Conservation (phyloP, 2,329 filamentous ascomycete genomes). For the Simplicillium sp. region DNA sequence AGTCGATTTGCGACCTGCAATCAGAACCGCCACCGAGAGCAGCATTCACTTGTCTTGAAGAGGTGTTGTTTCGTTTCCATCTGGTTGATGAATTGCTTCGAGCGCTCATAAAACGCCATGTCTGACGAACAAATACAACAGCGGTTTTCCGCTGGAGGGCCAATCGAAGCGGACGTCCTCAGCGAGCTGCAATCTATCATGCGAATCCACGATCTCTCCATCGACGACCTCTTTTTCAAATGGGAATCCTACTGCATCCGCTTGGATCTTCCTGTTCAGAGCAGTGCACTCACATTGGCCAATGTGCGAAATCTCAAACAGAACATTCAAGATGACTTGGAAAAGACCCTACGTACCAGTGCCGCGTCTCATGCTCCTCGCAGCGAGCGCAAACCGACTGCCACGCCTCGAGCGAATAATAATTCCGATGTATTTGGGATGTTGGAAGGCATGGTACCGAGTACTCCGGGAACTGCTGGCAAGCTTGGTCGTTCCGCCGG, state of each 20-base stretch:
- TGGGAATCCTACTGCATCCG: constrained; percentile 98
- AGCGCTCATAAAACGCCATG: constrained; percentile 17
- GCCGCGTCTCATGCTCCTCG: constrained; percentile 28
- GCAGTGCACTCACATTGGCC: constrained; percentile 49
- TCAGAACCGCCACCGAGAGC: too few species aligned
- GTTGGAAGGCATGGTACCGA: constrained; percentile 62
- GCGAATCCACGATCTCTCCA: constrained; percentile 68
- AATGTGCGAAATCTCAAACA: constrained; percentile 74
- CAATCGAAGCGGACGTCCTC: constrained; percentile 68
- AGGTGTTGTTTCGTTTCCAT: too few species aligned
- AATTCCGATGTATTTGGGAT: constrained; percentile 71
- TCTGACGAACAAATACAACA: constrained; percentile 23
- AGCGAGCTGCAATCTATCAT: constrained; percentile 79
- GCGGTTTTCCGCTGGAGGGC: constrained; percentile 25
- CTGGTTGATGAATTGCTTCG: too few species aligned
- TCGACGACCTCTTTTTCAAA: constrained; percentile 92
- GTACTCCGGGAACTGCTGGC: constrained; percentile 39
- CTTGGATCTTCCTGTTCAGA: constrained; percentile 74
- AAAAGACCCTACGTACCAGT: constrained; percentile 60
- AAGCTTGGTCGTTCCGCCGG: constrained; percentile 29
- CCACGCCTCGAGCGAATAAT: constrained; percentile 32
- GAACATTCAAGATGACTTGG: constrained; percentile 73
- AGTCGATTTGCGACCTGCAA: too few species aligned
- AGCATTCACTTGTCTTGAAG: too few species aligned
- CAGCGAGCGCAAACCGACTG: constrained; percentile 42